Base-by-base conservation (phyloP, 2,329 filamentous ascomycete species). In the Dactylellina leptospora region DNA sequence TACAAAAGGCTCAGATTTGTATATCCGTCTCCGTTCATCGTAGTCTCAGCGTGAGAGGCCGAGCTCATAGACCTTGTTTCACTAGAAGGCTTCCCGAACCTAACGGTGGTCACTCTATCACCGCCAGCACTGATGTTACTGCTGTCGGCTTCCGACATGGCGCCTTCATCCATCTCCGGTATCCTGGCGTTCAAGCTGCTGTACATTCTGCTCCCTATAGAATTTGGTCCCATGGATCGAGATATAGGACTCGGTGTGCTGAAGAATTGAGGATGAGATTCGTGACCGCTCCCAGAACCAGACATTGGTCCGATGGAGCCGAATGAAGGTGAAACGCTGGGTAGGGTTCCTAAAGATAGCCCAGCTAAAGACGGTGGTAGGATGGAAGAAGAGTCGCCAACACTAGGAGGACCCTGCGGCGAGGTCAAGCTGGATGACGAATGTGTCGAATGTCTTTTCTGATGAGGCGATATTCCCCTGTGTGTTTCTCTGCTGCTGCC, bases 91-190 rank as follows among this genome's bases (percentile, higher is more conserved):
- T 64, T 72, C 36, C 68, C 68, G 38, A 72, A 72, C 16, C 68
- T 72, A 53, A 72, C 68, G 4, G 68, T 72, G n/a, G 68, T 63
- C 22, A 72, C 68, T 53, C 60, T 62, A 50, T 72, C 68, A n/a
- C n/a, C n/a, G 6, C 50, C 48, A n/a, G 38, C 42, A 18, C 54
- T 20, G 25, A 23, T 23, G 36, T 16, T 33, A 23, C 30, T 50
- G 51, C 28, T 55, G 11, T 47, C 59, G 13, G 44, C 11, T 28
- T 72, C 59, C 10, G 53, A 54, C 1, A 23, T 9, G 20, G 27
- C 59, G 22, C 59, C 59, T 27, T 64, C 68, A 8, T 72, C 68
- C 18, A 59, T 47, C 33, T 64, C 53, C 16, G 59, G 45, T 51
- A 71, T 71, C 18, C 13, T 63, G 9, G 66, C 2, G 25, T 54